phyloP scores from a whole-genome alignment of 1,284 basidiomycete species.

The Irpex sp. region DNA sequence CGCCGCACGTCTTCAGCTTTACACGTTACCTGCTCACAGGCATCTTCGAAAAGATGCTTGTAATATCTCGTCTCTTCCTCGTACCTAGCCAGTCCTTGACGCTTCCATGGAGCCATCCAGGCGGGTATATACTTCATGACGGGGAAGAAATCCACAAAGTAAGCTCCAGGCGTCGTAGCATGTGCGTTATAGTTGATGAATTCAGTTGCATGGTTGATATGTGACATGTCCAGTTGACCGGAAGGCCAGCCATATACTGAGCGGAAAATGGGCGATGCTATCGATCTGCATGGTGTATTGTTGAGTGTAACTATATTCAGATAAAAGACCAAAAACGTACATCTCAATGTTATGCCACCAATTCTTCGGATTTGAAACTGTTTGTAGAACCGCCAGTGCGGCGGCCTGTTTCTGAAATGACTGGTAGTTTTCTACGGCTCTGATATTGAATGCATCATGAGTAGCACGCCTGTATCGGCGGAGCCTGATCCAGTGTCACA shows the following conservation, averaged over 20 bases:
- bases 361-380: neutral
- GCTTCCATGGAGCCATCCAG: slow-evolving; percentile 8
- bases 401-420: neutral
- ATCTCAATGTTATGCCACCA: neutral
- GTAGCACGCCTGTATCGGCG: neutral
- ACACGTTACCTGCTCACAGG: neutral
- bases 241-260: neutral
- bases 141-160: neutral
- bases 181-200: too few species aligned
- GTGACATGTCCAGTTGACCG: neutral
- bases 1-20: neutral
- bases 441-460: neutral
- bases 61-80: neutral
- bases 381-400: neutral
- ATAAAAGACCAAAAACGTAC: neutral
- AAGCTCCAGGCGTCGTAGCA: neutral
- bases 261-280: neutral
- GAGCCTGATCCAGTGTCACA: neutral
- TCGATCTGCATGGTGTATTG: neutral
- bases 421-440: neutral
- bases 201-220: neutral
- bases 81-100: neutral
- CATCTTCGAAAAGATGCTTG: neutral
- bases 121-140: slow-evolving; percentile 10
- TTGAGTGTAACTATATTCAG: neutral